Conservation (phyloP, 768 basidiomycete genomes). For the Phaffia tasmanica region DNA sequence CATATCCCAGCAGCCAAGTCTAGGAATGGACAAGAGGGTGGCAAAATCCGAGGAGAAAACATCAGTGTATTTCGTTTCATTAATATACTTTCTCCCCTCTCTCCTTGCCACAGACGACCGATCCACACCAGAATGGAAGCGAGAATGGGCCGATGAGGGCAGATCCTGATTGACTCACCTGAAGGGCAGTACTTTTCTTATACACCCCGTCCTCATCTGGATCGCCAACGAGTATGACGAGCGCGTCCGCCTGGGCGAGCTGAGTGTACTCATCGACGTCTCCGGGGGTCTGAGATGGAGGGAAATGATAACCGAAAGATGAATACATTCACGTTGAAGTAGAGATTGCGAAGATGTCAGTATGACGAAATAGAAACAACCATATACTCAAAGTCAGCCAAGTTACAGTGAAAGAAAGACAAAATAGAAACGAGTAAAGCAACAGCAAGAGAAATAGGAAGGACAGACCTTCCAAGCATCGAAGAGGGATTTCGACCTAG, state of each 20-base stretch:
- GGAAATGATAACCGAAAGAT: too few species aligned
- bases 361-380: too few species aligned
- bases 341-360: too few species aligned
- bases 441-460: not conserved
- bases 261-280: slow-evolving; percentile 30
- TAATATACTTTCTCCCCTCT: not conserved
- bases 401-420: not conserved
- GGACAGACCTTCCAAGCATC: slow-evolving; percentile 34
- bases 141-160: not conserved
- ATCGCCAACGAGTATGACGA: slow-evolving; percentile 40
- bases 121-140: not conserved
- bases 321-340: too few species aligned
- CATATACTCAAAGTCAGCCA: too few species aligned
- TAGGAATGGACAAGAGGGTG: slow-evolving; percentile 34
- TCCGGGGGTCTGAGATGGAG: slow-evolving; percentile 18
- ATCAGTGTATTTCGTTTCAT: not conserved
- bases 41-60: not conserved
- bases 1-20: slow-evolving; percentile 96
- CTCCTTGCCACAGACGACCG: not conserved
- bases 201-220: slow-evolving; percentile 71
- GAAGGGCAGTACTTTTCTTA: slow-evolving; percentile 73
- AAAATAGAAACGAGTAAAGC: not conserved
- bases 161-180: slow-evolving; percentile 45
- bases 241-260: slow-evolving; percentile 32
- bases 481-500: slow-evolving; percentile 34